Conservation (phyloP, 208 protist species). For the Zelonia costaricensis region DNA sequence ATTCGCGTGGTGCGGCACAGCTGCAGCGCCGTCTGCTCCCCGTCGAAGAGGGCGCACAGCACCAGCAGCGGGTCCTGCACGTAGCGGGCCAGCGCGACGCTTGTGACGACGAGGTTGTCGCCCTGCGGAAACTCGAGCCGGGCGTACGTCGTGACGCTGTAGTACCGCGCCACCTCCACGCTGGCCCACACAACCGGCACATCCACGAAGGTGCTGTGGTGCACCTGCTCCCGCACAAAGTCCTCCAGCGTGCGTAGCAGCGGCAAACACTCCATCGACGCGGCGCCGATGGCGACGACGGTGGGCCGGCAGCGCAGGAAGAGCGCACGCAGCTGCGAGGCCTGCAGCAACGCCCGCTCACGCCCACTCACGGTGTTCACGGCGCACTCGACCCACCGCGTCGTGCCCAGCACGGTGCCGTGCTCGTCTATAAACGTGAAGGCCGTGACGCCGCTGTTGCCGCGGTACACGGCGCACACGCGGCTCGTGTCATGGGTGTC, state of each 20-base stretch:
- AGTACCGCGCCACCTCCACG: constrained; percentile 72
- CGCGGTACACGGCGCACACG: constrained; percentile 79
- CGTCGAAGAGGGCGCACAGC: constrained; percentile 75
- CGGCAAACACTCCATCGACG: constrained; percentile 36
- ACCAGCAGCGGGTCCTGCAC: constrained; percentile 75
- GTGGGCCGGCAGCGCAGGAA: constrained; percentile 58
- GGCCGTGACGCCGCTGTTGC: constrained; percentile 61
- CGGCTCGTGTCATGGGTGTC: constrained; percentile 29
- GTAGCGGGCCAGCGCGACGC: constrained; percentile 62
- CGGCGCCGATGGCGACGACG: constrained; percentile 75
- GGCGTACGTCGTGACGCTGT: constrained; percentile 50
- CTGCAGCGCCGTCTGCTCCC: constrained; percentile 56
- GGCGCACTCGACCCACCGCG: constrained; percentile 73
- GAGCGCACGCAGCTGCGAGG: constrained; percentile 63
- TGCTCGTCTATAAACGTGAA: constrained; percentile 82
- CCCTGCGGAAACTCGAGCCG: constrained; percentile 41
- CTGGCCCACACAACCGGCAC: constrained; percentile 77
- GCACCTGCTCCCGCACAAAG: constrained; percentile 68
- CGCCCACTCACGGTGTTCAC: constrained; percentile 57
- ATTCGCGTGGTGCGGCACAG: constrained; percentile 44
- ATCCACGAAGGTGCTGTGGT: constrained; percentile 32
- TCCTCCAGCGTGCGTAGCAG: constrained; percentile 60
- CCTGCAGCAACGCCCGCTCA: constrained; percentile 45
- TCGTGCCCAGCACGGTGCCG: constrained; percentile 62
- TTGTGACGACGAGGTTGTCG: constrained; percentile 47